These are phyloP conservation scores for Triticum timopheevii DNA, from an alignment of 176 grass and related monocot genomes.

Conservation along the genomic window DNA sequence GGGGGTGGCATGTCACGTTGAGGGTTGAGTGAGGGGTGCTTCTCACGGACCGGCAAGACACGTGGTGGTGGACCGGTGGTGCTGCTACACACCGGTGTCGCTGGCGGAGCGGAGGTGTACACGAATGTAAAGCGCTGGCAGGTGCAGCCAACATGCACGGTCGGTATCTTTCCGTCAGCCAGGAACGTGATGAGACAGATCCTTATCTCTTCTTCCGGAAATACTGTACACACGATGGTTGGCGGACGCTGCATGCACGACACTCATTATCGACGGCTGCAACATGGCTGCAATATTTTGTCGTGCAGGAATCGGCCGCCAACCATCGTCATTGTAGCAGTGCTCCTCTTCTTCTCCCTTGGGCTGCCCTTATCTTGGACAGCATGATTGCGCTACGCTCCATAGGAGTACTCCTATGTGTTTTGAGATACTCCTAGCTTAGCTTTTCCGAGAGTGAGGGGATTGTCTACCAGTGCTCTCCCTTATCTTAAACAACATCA, in stretches of 20 bases:
- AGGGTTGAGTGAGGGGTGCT: background rate
- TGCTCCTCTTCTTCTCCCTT: too few species aligned
- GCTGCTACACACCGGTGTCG: background rate
- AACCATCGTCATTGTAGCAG: too few species aligned
- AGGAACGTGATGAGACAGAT: too few species aligned
- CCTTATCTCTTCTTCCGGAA: background rate
- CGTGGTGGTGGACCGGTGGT: background rate
- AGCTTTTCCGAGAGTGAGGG: too few species aligned
- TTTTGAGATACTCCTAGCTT: background rate
- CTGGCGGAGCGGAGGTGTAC: background rate
- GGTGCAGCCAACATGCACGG: background rate
- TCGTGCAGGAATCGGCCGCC: too few species aligned
- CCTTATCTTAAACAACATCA: background rate
- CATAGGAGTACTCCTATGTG: background rate
- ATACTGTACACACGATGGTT: too few species aligned
- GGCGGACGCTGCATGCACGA: too few species aligned
- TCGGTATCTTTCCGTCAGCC: background rate
- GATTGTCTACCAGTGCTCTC: too few species aligned
- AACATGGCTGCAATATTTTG: too few species aligned
- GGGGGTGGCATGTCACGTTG: background rate
- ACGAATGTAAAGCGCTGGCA: background rate
- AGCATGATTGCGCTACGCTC: background rate
- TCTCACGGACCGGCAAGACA: background rate
- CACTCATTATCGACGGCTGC: too few species aligned
- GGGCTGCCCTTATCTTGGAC: background rate